Percentiles rank a stretch among this genome's conserved stretches.
Evolutionary conservation across 306 rosid species (phyloP).

Genomic region (Trifolium fragiferum): DNA sequence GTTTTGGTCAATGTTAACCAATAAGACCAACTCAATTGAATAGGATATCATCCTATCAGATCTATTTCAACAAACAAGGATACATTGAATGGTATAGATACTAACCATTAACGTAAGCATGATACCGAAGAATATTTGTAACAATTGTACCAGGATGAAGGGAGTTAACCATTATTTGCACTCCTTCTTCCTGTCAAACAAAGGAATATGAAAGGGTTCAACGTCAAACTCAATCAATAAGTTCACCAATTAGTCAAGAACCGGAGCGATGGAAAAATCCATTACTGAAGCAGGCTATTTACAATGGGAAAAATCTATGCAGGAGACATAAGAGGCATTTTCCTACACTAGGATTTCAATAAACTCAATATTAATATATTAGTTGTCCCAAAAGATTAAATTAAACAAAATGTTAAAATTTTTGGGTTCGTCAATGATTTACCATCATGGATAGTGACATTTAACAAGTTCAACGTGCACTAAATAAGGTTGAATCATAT

Average conservation of each 20-base stretch:
- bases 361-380: not conserved
- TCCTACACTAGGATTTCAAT: not conserved
- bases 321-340: not conserved
- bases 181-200: constrained; percentile 73
- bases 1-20: constrained; percentile 6
- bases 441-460: not conserved
- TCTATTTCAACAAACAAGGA: constrained; percentile 14
- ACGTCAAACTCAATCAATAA: constrained; percentile 32
- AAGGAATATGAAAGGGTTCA: constrained; percentile 7
- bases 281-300: constrained; percentile 19
- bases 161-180: constrained; percentile 67
- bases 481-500: constrained; percentile 23
- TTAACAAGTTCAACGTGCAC: not conserved
- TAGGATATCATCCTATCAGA: constrained; percentile 8
- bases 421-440: not conserved
- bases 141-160: constrained; percentile 81
- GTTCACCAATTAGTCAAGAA: constrained; percentile 27
- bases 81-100: constrained; percentile 8
- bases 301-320: not conserved
- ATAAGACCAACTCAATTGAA: constrained; percentile 19
- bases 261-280: constrained; percentile 19
- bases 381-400: not conserved
- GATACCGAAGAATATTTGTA: constrained; percentile 70
- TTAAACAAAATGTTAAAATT: not conserved
- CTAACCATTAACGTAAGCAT: constrained; percentile 60